Base-by-base conservation (phyloP, 352 stramenopile species). In the Thalassiosira ordinaria region DNA sequence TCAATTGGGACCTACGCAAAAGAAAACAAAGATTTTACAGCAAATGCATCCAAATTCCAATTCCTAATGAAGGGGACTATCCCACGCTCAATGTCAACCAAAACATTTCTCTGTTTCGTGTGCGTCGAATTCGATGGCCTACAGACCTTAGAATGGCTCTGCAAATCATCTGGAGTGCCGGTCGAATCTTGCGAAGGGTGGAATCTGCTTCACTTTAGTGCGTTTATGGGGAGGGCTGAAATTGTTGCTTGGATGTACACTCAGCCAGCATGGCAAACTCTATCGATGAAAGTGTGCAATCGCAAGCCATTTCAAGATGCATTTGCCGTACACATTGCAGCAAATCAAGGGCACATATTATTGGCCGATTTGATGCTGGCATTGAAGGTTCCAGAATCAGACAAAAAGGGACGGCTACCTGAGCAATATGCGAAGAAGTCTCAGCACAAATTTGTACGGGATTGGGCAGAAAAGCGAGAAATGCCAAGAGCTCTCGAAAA, bases 61-160 rank as follows among this genome's bases (percentile, higher is more conserved):
- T 77, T 77, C 26, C 18, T 49, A 26, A 52, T 55, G 9, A 18
- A 51, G 27, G 39, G 26, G 5, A 16, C 24, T 18, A 69, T 64
- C 8, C 68, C 55, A 33, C 8, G 53, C 4, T 49, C 26, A 5
- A 61, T 69, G 41, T 44, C 68, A 39, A 14, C 37, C n/a, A 24
- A 37, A n/a, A 20, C 8, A 26, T 78, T 52, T 35, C 49, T 78
- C 20, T 69, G 41, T 26, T 78, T 71, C 39, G 56, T 29, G 16
- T n/a, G 57, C 1, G 57, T 78, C 29, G 41, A 78, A 33, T 78
- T 56, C 31, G 69, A 78, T 71, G 69, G 71, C 52, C 35, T 78
- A 9, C 69, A 70, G 14, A 71, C 69, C 47, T 31, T 78, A 8
- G 6, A 78, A 18, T 78, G 46, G 56, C 27, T 78, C 6, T 59